Evolutionary conservation across 495 filamentous ascomycete species (phyloP).

Genomic region (Penicillium antarcticum): DNA sequence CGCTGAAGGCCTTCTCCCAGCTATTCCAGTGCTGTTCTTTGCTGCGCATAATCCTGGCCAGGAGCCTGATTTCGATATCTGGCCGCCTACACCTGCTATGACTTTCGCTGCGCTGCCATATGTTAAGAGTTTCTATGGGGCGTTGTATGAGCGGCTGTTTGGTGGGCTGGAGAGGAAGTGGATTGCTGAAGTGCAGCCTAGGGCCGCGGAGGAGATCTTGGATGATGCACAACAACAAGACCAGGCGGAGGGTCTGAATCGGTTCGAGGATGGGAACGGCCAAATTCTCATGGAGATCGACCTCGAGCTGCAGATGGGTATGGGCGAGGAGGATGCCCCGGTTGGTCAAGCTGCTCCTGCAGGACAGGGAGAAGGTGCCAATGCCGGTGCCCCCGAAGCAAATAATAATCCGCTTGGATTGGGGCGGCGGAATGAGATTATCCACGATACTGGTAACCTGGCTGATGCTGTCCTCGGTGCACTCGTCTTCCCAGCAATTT

Average conservation of each 20-base stretch:
- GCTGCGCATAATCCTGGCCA: conserved; percentile 44
- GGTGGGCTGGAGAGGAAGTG: conserved; percentile 61
- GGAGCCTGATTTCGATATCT: conserved; percentile 47
- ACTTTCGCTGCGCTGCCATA: conserved; percentile 66
- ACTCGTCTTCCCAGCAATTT: conserved; percentile 59
- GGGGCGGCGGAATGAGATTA: conserved; percentile 44
- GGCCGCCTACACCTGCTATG: conserved; percentile 75
- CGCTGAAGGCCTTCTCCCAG: conserved; percentile 57
- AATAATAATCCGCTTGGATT: conserved; percentile 30
- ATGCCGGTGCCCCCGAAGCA: conserved; percentile 20
- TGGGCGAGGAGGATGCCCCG: conserved; percentile 34
- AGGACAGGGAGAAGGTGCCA: conserved; percentile 16
- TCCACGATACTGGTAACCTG: conserved; percentile 49
- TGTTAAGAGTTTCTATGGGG: conserved; percentile 62
- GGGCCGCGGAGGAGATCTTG: conserved; percentile 48
- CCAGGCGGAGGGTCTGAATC: conserved; percentile 37
- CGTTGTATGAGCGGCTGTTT: conserved; percentile 63
- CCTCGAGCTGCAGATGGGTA: conserved; percentile 40
- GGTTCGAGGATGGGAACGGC: conserved; percentile 38
- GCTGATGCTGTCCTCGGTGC: conserved; percentile 59
- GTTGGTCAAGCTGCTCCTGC: conserved; percentile 16
- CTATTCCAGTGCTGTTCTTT: conserved; percentile 62
- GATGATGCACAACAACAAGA: conserved; percentile 44
- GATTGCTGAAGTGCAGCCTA: conserved; percentile 62
- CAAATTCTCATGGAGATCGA: conserved; percentile 46